Conservation (phyloP, 2,329 filamentous ascomycete species). For the Penicillium palitans region DNA sequence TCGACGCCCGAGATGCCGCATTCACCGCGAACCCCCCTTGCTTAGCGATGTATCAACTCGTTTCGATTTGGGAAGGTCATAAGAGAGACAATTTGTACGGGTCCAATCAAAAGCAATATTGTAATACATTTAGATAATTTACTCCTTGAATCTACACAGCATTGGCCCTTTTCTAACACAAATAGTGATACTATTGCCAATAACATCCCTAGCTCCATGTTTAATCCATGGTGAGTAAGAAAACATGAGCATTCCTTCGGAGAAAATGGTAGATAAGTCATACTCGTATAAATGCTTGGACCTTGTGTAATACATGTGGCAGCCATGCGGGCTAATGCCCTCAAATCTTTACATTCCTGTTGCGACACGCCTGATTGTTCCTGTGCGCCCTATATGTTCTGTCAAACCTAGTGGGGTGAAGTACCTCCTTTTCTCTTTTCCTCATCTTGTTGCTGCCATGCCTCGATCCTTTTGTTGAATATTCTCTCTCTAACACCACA, state of each 20-base stretch:
- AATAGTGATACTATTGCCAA: constrained; percentile 13
- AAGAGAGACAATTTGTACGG: not conserved
- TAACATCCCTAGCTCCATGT: constrained; percentile 5
- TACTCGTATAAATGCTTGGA: constrained; percentile 8
- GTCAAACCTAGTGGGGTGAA: not conserved
- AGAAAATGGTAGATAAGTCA: not conserved
- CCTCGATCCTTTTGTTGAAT: not conserved
- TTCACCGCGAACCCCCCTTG: constrained; percentile 15
- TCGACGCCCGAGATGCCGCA: constrained; percentile 1
- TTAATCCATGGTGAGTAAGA: not conserved
- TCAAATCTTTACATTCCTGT: constrained; percentile 23
- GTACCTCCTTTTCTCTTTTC: constrained; percentile 7
- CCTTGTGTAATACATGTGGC: constrained; percentile 22
- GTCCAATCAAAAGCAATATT: not conserved
- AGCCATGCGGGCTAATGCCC: constrained; percentile 25
- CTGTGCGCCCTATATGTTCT: constrained; percentile 9
- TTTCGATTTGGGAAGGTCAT: constrained; percentile 8
- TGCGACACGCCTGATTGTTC: constrained; percentile 5
- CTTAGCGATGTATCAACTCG: constrained; percentile 15
- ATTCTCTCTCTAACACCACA: not conserved
- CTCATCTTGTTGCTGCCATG: not conserved
- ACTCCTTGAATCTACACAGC: not conserved
- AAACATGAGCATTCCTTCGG: not conserved
- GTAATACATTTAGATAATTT: not conserved
- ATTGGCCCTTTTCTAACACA: not conserved